Base-by-base conservation (phyloP, 2,329 filamentous ascomycete species). In the Stylonectria norvegica region DNA sequence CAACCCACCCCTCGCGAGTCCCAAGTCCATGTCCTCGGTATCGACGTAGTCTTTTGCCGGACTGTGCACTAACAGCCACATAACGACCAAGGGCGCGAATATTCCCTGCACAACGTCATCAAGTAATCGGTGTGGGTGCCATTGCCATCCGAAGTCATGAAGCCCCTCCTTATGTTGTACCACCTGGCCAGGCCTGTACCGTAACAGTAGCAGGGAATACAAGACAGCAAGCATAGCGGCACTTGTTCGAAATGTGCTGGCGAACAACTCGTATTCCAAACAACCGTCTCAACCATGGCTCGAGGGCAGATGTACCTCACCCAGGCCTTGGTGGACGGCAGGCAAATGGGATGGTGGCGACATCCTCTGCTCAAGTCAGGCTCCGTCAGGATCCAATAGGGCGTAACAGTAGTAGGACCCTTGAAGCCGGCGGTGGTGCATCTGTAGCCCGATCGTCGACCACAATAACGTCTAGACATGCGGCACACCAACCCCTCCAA, bases 11-110 rank as follows among this genome's bases (percentile, higher is more conserved):
- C 20, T 34, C 27, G 30, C 30, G 36, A 48, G 47, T 57, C 49
- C 55, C 55, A 53, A 48, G 55, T 55, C 55, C 55, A 56, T 54
- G 55, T 57, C 55, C 48, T 57, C 55, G 55, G 55, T 56, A 57
- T 40, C 50, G 44, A 35, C 36, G 48, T 47, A 41, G 43, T 42
- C 45, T 47, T 31, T 38, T 36, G 48, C 45, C 45, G 45, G 46
- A 38, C 32, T 46, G 38, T 45, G 32, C 38, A 41, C 29, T 35
- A 19, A 35, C 22, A 32, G 36, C 34, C 43, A 40, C 43, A 38
- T 46, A 32, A 49, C 39, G 41, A 36, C 43, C 28, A 44, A 35
- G 23, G 38, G 32, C 34, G 32, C 38, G 35, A 31, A 47, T 42
- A 25, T 34, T 20, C 43, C 36, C 28, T 41, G 39, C 30, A 46